These are phyloP conservation scores for Conidiobolus coronatus DNA, from an alignment of 371 early-diverging fungal species.

Conservation along the genomic window DNA sequence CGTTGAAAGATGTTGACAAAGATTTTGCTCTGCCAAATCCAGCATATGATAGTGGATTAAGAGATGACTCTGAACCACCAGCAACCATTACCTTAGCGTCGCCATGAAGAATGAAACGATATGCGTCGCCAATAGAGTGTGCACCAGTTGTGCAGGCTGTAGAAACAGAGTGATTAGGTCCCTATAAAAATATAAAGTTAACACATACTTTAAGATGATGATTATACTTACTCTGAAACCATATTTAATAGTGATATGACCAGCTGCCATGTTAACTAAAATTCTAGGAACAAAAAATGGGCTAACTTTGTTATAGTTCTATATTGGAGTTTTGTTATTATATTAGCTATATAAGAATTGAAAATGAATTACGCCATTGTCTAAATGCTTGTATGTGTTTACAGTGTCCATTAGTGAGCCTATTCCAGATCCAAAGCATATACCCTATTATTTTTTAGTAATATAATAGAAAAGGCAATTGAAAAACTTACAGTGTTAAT, in stretches of 20 bases:
- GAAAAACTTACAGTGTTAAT: conserved; percentile 12
- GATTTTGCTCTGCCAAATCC: conserved; percentile 82
- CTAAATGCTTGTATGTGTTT: conserved; percentile 22
- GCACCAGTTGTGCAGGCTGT: conserved; percentile 94
- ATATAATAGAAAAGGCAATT: conserved; percentile 3
- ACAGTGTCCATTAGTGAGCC: conserved; percentile 73
- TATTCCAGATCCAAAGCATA: conserved; percentile 79
- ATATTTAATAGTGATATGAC: conserved; percentile 69
- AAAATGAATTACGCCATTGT: conserved; percentile 18
- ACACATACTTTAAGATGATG: background rate
- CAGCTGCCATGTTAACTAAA: conserved; percentile 85
- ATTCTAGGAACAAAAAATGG: conserved; percentile 83
- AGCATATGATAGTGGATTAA: conserved; percentile 67
- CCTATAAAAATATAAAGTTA: conserved; percentile 15
- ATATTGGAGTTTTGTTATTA: background rate
- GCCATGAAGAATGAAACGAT: conserved; percentile 69
- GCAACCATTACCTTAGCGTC: conserved; percentile 94
- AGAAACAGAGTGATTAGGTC: conserved; percentile 78
- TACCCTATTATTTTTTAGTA: conserved; percentile 37
- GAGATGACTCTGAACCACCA: conserved; percentile 73
- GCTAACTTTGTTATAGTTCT: conserved; percentile 55
- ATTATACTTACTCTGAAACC: conserved; percentile 34
- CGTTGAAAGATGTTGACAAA: conserved; percentile 51
- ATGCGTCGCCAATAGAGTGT: conserved; percentile 81
- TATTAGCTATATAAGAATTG: background rate